Conservation (phyloP, 2,329 filamentous ascomycete species). For the Ploettnerulaceae sp. region DNA sequence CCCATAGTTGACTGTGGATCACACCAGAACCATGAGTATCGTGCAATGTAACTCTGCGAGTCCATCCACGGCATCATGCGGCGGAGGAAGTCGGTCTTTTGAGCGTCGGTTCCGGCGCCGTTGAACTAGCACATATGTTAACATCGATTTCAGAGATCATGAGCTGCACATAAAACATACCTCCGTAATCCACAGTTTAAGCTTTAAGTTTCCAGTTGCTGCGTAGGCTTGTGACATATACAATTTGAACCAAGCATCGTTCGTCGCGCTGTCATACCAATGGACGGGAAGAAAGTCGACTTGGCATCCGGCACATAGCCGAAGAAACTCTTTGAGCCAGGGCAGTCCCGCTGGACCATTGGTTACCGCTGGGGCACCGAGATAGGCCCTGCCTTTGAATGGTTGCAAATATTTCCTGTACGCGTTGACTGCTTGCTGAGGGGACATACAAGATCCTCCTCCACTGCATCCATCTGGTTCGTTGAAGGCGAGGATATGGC, state of each 20-base stretch:
- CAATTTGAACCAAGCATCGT: conserved; percentile 38
- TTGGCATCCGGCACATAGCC: conserved; percentile 36
- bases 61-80: conserved; percentile 41
- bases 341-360: conserved; percentile 36
- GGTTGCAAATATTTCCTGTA: conserved; percentile 40
- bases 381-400: conserved; percentile 37
- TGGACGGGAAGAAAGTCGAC: conserved; percentile 42
- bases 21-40: conserved; percentile 35
- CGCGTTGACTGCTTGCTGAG: conserved; percentile 43
- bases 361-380: conserved; percentile 42
- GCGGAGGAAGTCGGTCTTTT: conserved; percentile 37
- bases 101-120: conserved; percentile 29
- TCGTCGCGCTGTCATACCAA: conserved; percentile 33
- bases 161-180: conserved; percentile 10
- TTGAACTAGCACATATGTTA: conserved; percentile 28
- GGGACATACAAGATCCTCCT: conserved; percentile 13
- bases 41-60: conserved; percentile 34
- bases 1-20: conserved; percentile 7
- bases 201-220: conserved; percentile 3
- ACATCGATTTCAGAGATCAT: conserved; percentile 33
- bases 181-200: conserved; percentile 23
- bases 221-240: conserved; percentile 36
- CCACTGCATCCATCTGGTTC: conserved; percentile 13
- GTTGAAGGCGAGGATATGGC: conserved; percentile 55
- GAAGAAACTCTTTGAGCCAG: conserved; percentile 40